Evolutionary conservation across 768 basidiomycete genomes (phyloP), one percentile per base, ranked within the genome.

Genomic region (Rhizopogon roseolus): DNA sequence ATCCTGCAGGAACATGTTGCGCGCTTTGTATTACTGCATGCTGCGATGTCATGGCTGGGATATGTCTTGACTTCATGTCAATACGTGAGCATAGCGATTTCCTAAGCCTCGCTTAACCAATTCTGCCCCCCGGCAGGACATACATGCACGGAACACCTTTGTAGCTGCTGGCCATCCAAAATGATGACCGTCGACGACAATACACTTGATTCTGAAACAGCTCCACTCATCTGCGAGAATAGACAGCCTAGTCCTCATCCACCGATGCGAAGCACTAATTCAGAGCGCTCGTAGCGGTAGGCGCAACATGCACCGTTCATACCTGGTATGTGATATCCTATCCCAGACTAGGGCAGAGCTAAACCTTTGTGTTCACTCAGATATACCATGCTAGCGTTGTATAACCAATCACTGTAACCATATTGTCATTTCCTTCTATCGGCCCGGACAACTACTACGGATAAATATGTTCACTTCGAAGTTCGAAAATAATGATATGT

Each of bases 11-110:
- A 7, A 50, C 57, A 3, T 68, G 68, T 28, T 64, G 64, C 27
- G 57, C 57, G 3, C 0, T 67, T 2, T 2, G 14, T 25, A 0
- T 54, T 17, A 57, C 60, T 2, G 57, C 57, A 1, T 70, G 62
- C 49, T 50, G 63, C 50, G 63, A 66, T 11, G 55, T 64, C 11
- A 0, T 68, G 16, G 1, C 57, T 0, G 66, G 62, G 5, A 56
- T 64, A 17, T 68, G 67, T 29, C 0, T 55, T 39, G 66, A 68
- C 42, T 55, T 66, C 11, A 1, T 16, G 1, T 64, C 68, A 32
- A 25, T 60, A 4, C 58, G 67, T 68, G 48, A 53, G 67, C 14
- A 32, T 28, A 3, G 10, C 8, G n/a, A 28, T 41, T 28, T 36
- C 41, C 13, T 14, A 4, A 25, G 19, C 22, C 10, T 22, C 10